Base-by-base conservation (phyloP, 441 rosid genomes). In the Euphorbia celastroides region DNA sequence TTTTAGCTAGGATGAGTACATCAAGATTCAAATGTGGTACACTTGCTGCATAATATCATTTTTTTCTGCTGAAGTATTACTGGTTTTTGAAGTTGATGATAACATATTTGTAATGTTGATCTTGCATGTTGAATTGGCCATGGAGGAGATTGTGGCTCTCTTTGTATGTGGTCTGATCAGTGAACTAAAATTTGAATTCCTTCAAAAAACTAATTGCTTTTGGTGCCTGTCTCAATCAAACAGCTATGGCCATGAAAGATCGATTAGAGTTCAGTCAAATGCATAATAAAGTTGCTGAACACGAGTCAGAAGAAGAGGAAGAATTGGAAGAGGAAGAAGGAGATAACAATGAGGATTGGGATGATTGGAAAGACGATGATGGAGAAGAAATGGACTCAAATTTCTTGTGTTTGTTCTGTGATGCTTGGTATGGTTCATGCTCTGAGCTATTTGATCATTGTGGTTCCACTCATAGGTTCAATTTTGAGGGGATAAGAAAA, bases 361-460 rank as follows among this genome's bases (percentile, higher is more conserved):
- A 81, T 16, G 84, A 81, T n/a, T 84, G 89, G 89, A 61, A 68
- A 57, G 90, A 78, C 60, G 84, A 82, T 0, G 76, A 41, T 28
- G 63, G 83, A 12, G 87, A 72, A 13, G 85, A 70, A 51, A 64
- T 70, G 5, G 77, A 77, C 58, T 70, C 83, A 20, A 76, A 74
- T 70, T 80, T 87, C 58, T 41, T 70, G 6, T 89, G 98, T 72
- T 78, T 90, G 71, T 93, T 93, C 66, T 88, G 95, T 51, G 93
- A 87, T 54, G 71, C 81, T 46, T 74, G 62, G 60, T 82, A 42
- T 87, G 46, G 26, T 41, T 84, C 92, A 0, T 88, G 84, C 69
- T 77, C 71, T 65, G 75, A 72, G 28, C 72, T 90, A 69, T 83
- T 88, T 64, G 87, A 84, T 0, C 98, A 90, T 66, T 93, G 95